Evolutionary conservation across 2,329 filamentous ascomycete species (phyloP), one percentile per base, ranked within the genome.

Genomic region (Tolypocladium tundrense): DNA sequence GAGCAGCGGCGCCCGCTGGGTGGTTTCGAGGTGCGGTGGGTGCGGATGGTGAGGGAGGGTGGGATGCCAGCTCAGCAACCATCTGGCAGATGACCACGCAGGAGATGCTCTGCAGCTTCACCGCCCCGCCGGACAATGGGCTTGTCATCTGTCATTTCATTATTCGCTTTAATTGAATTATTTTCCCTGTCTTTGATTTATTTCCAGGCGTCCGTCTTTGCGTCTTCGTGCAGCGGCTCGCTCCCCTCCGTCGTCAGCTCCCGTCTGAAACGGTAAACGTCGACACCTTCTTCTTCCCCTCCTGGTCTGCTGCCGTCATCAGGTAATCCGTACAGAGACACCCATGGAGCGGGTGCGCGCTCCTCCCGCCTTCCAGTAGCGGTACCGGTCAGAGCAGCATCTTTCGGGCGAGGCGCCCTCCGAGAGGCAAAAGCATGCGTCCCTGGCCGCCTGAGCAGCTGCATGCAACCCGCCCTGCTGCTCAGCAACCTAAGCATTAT

Each of bases 51-150:
- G 59, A 56, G 54, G 57, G 57, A 59, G 59, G 60, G 64, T 61
- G 61, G 62, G 56, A 60, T 69, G 69, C 69, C 70, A 72, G 59
- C 70, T 72, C 70, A 72, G 68, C 70, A 70, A 62, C 64, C 61
- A 59, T 54, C 60, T 60, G 62, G 68, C 70, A 72, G 70, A 72
- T 73, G 70, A 73, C 70, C 70, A 57, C 57, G 54, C 54, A 53
- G 41, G 55, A 54, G 56, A 56, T 58, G 27, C 24, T 31, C 27
- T 31, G 60, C 60, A 60, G 52, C 56, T 58, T 52, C 48, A 51
- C 33, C 42, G 48, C 58, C 57, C 55, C 39, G 56, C 58, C 57
- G 58, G 58, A 53, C 55, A 52, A 6, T 27, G 48, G 54, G 54
- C 50, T 27, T 31, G 27, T 31, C 27, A 31, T 31, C 6, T 31